Conservation (phyloP, 148 eudicot species). For the Chenopodium formosanum region DNA sequence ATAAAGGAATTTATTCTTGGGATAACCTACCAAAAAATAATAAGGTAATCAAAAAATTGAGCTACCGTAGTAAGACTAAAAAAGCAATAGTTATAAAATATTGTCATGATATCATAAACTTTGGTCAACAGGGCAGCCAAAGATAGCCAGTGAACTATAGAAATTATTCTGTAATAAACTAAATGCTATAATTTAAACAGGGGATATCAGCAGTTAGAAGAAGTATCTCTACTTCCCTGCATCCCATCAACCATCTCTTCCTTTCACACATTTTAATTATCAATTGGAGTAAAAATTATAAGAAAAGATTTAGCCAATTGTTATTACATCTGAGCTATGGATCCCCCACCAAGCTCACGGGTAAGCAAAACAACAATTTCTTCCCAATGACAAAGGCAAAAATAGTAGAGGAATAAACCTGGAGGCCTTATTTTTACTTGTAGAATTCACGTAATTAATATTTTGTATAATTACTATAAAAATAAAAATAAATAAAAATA, state of each 20-base stretch:
- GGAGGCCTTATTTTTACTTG: neutral
- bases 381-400: neutral
- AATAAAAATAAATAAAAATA: too few species aligned
- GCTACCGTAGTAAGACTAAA: neutral
- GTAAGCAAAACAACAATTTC: neutral
- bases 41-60: neutral
- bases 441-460: neutral
- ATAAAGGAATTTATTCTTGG: conserved; percentile 74
- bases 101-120: neutral
- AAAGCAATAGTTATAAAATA: neutral
- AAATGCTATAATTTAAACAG: too few species aligned
- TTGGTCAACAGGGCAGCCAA: neutral
- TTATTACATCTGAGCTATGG: conserved; percentile 2
- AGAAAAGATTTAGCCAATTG: neutral
- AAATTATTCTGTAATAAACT: too few species aligned
- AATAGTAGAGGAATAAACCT: neutral
- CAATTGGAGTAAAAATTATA: neutral
- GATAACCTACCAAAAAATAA: conserved; percentile 52
- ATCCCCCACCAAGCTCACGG: neutral
- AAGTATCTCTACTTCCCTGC: neutral
- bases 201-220: too few species aligned
- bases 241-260: neutral
- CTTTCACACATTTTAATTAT: neutral
- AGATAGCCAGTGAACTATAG: neutral
- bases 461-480: neutral